These are phyloP conservation scores for Ascoidea asiatica DNA, from an alignment of 805 yeast genomes.

Conservation along the genomic window DNA sequence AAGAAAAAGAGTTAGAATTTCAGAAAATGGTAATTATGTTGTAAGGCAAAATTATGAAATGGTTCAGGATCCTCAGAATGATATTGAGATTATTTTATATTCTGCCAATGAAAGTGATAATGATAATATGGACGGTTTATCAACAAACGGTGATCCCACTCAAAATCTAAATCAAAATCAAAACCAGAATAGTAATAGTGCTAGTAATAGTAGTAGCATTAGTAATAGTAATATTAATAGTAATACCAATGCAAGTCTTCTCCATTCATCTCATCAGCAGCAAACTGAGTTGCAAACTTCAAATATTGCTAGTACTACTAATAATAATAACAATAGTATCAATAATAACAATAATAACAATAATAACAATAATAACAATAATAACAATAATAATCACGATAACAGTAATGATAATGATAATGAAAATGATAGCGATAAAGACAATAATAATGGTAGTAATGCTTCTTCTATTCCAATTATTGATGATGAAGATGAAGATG, in stretches of 20 bases:
- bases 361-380: too few species aligned
- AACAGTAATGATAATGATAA: background rate
- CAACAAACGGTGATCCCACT: background rate
- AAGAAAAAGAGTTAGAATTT: background rate
- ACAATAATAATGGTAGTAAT: background rate
- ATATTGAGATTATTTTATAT: too few species aligned
- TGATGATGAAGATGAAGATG: too few species aligned
- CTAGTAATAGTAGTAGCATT: constrained; percentile 1
- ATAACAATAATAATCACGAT: background rate
- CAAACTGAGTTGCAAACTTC: too few species aligned
- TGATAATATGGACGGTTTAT: too few species aligned
- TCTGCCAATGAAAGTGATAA: too few species aligned
- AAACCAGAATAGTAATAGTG: background rate
- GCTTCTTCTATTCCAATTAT: background rate
- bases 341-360: background rate
- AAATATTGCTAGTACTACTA: too few species aligned
- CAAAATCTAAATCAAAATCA: too few species aligned
- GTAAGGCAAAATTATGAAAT: background rate
- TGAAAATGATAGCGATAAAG: background rate
- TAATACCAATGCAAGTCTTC: constrained; percentile 1
- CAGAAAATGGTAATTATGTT: background rate
- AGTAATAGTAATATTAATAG: background rate
- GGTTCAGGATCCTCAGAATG: too few species aligned
- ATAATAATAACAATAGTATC: background rate
- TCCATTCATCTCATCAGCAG: too few species aligned